Base-by-base conservation (phyloP, 768 basidiomycete genomes). In the Clitopilus hobsonii region DNA sequence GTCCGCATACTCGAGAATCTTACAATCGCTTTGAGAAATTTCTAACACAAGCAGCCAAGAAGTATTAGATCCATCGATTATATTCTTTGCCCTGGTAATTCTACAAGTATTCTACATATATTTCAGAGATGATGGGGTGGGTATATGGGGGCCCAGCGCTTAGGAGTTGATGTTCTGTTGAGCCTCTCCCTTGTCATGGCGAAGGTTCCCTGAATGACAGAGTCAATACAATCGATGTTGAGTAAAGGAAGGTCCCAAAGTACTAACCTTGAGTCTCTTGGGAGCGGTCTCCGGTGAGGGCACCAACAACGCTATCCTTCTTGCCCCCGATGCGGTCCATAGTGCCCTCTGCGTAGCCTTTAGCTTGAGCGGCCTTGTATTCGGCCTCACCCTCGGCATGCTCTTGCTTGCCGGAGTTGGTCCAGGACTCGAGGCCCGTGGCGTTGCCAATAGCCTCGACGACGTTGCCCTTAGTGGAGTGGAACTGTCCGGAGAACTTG, bases 341-440 rank as follows among this genome's bases (percentile, higher is more conserved):
- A 0, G 73, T 70, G 2, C 81, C 82, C 53, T 84, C 77, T 13
- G 64, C 79, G 60, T 79, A 82, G 2, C 72, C 77, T 59, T 80
- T 70, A 16, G 76, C 74, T 57, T 80, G 72, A 8, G 79, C 79
- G 20, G 78, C 77, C 24, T 76, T 74, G 67, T 71, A 71, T 64
- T 80, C 78, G 14, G 71, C 71, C 64, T 82, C 79, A 45, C 81
- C 82, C 29, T 70, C 62, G 2, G 73, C 74, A 60, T 83, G 82
- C 64, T 83, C 80, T 56, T 79, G 57, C 63, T 76, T 73, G 20
- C 82, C 82, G 5, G 75, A 74, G 22, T 70, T 60, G 51, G 72
- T 64, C 81, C 77, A 80, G 2, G 75, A 67, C 2, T 61, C 60
- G 6, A 73, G 65, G 11, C 80, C 80, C 6, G 80, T 81, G 8